Evolutionary conservation across 1,139 yeast species (phyloP).

Genomic region (Debaryomyces robertsiae): DNA sequence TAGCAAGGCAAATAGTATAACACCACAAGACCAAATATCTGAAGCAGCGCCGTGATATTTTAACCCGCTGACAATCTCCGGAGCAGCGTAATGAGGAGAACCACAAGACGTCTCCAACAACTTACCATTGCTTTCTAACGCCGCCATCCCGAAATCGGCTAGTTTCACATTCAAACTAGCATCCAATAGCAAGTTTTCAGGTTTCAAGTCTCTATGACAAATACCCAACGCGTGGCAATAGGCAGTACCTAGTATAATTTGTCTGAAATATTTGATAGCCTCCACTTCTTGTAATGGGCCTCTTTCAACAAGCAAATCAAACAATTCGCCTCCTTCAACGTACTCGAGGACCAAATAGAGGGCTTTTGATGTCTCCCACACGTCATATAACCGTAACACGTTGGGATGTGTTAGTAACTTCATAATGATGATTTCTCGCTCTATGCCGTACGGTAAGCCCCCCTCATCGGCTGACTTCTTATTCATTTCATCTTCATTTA

Average conservation of each 20-base stretch:
- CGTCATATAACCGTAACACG: slow-evolving; percentile 74
- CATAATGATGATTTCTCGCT: slow-evolving; percentile 82
- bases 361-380: slow-evolving; percentile 82
- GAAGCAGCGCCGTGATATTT: slow-evolving; percentile 82
- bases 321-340: slow-evolving; percentile 82
- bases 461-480: slow-evolving; percentile 42
- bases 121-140: slow-evolving; percentile 71
- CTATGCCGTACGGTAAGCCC: slow-evolving; percentile 78
- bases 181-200: slow-evolving; percentile 73
- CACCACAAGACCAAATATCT: slow-evolving; percentile 88
- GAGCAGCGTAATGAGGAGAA: slow-evolving; percentile 86
- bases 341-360: slow-evolving; percentile 74
- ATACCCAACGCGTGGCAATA: slow-evolving; percentile 81
- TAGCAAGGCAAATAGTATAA: slow-evolving; percentile 71
- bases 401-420: slow-evolving; percentile 75
- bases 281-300: slow-evolving; percentile 78
- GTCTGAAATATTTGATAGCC: slow-evolving; percentile 75
- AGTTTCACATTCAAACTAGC: slow-evolving; percentile 68
- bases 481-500: slow-evolving; percentile 42
- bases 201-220: slow-evolving; percentile 80
- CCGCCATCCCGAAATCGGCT: slow-evolving; percentile 91
- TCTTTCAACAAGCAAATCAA: slow-evolving; percentile 73
- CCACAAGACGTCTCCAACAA: slow-evolving; percentile 81
- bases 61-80: slow-evolving; percentile 78
- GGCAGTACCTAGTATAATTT: slow-evolving; percentile 76